phyloP scores from a whole-genome alignment of 2,329 filamentous ascomycete genomes.

The Pseudogymnoascus verrucosus region DNA sequence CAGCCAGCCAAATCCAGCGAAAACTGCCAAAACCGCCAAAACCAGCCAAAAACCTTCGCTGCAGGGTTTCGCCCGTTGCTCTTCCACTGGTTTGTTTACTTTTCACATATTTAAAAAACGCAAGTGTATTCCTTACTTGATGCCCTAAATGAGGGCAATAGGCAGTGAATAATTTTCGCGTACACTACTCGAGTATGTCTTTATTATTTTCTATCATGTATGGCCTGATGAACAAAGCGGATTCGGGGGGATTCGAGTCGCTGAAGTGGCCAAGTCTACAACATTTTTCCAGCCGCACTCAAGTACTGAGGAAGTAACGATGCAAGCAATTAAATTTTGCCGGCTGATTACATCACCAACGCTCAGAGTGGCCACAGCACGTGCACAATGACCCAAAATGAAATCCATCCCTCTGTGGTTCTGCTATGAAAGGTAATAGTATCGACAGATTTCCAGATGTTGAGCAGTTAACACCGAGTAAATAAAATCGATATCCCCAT shows the following conservation, averaged over 20 bases:
- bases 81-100: slow-evolving; percentile 4
- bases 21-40: background rate
- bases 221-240: background rate
- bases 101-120: background rate
- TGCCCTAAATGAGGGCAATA: background rate
- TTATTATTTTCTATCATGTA: background rate
- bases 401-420: background rate
- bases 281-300: background rate
- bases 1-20: background rate
- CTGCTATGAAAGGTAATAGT: background rate
- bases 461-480: background rate
- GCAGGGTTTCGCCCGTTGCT: background rate
- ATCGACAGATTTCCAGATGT: background rate
- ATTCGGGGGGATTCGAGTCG: background rate
- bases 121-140: background rate
- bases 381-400: background rate
- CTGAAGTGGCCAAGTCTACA: background rate
- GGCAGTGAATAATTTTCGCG: background rate
- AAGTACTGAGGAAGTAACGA: background rate
- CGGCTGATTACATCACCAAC: background rate
- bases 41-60: background rate
- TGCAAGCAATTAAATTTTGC: background rate
- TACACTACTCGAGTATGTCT: background rate
- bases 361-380: background rate
- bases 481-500: background rate